These are phyloP conservation scores for Populus ilicifolia DNA, from an alignment of 345 rosid genomes.

Conservation along the genomic window DNA sequence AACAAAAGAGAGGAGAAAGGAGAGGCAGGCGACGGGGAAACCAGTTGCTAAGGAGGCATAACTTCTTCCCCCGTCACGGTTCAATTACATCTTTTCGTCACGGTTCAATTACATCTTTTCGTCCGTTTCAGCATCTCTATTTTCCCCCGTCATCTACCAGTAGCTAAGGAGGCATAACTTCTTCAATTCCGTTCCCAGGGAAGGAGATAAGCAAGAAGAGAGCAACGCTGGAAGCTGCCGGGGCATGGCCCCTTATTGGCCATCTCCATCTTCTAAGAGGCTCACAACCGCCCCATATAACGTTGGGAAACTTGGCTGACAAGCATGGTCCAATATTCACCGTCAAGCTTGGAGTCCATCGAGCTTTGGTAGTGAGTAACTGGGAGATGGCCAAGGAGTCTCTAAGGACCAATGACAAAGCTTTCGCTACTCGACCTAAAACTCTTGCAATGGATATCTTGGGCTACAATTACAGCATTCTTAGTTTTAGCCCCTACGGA, in stretches of 20 bases:
- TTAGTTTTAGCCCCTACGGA: slow-evolving; percentile 25
- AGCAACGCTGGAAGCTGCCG: neutral
- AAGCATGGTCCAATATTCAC: slow-evolving; percentile 33
- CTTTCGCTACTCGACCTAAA: slow-evolving; percentile 24
- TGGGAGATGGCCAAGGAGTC: slow-evolving; percentile 34
- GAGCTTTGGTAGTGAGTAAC: slow-evolving; percentile 24
- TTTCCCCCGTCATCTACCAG: too few relatives aligned
- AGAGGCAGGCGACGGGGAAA: too few relatives aligned
- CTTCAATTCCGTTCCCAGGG: too few relatives aligned
- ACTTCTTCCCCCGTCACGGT: too few relatives aligned
- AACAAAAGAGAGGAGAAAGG: too few relatives aligned
- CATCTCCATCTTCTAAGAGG: slow-evolving; percentile 20
- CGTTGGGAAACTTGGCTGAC: slow-evolving; percentile 33
- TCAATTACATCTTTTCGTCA: too few relatives aligned
- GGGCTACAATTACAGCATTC: slow-evolving; percentile 19
- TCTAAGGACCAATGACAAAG: slow-evolving; percentile 29
- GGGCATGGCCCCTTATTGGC: slow-evolving; percentile 15
- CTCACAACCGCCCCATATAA: slow-evolving; percentile 20
- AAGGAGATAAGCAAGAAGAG: too few relatives aligned
- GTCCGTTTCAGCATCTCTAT: too few relatives aligned
- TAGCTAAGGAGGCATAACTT: too few relatives aligned
- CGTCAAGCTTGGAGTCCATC: slow-evolving; percentile 25
- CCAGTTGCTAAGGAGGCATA: too few relatives aligned
- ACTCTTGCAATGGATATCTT: slow-evolving; percentile 5
- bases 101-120: too few relatives aligned